Base-by-base conservation (phyloP, 176 grass and related monocot species). In the Bromus sterilis region DNA sequence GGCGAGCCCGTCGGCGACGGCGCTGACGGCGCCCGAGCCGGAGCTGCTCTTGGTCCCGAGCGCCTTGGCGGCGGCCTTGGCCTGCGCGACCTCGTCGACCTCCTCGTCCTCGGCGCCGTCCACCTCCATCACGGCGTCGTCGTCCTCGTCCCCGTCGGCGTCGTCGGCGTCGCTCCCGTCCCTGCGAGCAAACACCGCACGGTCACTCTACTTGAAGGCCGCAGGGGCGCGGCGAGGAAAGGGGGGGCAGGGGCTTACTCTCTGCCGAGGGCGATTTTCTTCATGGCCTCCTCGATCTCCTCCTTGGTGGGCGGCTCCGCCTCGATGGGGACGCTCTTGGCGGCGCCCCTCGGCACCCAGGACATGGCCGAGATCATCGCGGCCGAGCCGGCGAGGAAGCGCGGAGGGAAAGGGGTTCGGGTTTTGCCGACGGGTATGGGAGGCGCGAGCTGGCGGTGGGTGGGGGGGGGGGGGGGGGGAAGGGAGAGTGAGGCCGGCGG, bases 341-440 rank as follows among this genome's bases (percentile, higher is more conserved):
- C 88, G 65, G 85, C 91, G 76, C 96, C 96, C 81, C 78, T 93
- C 15, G 91, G 96, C 30, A 99, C 89, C 96, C 96, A 99, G 76
- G 78, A 86, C 61, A 99, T 66, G 7, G 96, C 74, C 4, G 96
- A 91, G 72, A 99, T 99, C 96, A 99, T 99, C 71, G 53, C 74
- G 26, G 21, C 3, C 23, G 39, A 16, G 56, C 32, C 12, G 46
- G 2, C 46, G 0, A 51, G 16, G 0, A 2, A 1, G 7, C 46
- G 46, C 46, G 16, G 43, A 15, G 0, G 43, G 44, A 1, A 15
- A 48, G 44, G 5, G 44, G 44, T 48, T 49, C 46, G 0, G 0
- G 46, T 0, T 51, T 0, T 1, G 46, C 1, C 0, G 46, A 51
- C 46, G 46, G 0, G 13, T 15, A 0, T 1, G 46, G 16, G 46